Base-by-base conservation (phyloP, 345 rosid species). In the Physaria fendleri region DNA sequence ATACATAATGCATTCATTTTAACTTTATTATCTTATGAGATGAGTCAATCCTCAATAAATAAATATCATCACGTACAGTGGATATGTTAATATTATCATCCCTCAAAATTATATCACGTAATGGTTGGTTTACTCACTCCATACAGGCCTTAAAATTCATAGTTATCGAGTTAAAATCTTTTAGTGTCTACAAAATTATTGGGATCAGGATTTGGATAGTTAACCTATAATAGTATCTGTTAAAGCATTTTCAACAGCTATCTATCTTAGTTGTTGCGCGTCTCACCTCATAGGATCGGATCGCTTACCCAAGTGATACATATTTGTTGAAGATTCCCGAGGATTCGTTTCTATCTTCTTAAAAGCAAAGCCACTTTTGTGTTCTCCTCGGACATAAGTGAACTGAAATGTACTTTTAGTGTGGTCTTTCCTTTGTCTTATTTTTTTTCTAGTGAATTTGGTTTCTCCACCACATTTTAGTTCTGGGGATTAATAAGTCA, bases 401-500 rank as follows among this genome's bases (percentile, higher is more conserved):
- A n/a, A n/a, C n/a, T n/a, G n/a, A n/a, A n/a, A n/a, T n/a, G n/a
- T n/a, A n/a, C n/a, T n/a, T n/a, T 22, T 18, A 33, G 5, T 23
- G 28, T 17, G 47, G 38, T 65, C 16, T 55, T 22, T 53, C 7
- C 7, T 21, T 2, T 55, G 47, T 18, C 55, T 55, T 8, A 0
- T 15, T 33, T n/a, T n/a, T n/a, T n/a, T n/a, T n/a, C n/a, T 2
- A 0, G 11, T 11, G 47, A 34, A 25, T 17, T 24, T 34, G 37
- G 11, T 43, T 46, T 34, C 62, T 64, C 69, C 69, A 25, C 62
- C 69, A 54, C 12, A 22, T 30, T 30, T 22, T 5, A 30, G 17
- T 18, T 55, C 51, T 45, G 56, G 70, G 62, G 56, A 65, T 34
- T 52, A 5, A 6, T 4, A 65, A 27, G 37, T 62, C 14, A 37